These are phyloP conservation scores for Fraxinus excelsior DNA, from an alignment of 257 asterid species.

Conservation along the genomic window DNA sequence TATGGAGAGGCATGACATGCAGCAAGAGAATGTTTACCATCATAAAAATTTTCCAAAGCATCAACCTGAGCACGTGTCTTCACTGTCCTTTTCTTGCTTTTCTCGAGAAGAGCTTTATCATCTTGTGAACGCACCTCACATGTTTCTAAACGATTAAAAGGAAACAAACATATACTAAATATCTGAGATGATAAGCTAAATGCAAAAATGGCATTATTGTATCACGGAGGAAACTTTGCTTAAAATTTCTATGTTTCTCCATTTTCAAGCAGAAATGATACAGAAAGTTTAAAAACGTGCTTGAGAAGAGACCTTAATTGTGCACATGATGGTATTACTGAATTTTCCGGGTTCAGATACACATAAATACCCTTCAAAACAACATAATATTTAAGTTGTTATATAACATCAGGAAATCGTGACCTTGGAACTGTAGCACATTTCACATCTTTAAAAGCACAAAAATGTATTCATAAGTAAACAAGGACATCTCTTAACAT, in stretches of 20 bases:
- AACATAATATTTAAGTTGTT: neutral
- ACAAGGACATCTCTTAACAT: neutral
- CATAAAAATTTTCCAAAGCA: conserved; percentile 70
- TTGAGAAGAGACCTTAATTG: neutral
- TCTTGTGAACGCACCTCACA: conserved; percentile 66
- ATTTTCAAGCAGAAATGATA: neutral
- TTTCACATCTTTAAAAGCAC: conserved; percentile 3
- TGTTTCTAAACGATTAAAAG: conserved; percentile 36
- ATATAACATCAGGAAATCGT: neutral
- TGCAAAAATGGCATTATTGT: neutral
- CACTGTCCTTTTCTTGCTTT: conserved; percentile 63
- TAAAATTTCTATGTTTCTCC: neutral
- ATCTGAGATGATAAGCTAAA: conserved; percentile 16
- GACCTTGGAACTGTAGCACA: neutral
- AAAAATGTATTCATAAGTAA: neutral
- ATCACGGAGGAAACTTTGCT: neutral
- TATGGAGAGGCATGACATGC: conserved; percentile 10
- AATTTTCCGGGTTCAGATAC: neutral
- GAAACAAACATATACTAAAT: conserved; percentile 14
- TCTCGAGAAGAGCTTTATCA: conserved; percentile 59
- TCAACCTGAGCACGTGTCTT: conserved; percentile 69
- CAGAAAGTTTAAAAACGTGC: neutral
- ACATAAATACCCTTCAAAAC: neutral
- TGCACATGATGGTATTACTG: neutral
- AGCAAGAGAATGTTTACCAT: conserved; percentile 42